A percentile compares a stretch with the other conserved stretches of the same genome.
These are phyloP conservation scores for Tetrahymena elliotti DNA, from an alignment of 73 alveolate species.

Conservation along the genomic window DNA sequence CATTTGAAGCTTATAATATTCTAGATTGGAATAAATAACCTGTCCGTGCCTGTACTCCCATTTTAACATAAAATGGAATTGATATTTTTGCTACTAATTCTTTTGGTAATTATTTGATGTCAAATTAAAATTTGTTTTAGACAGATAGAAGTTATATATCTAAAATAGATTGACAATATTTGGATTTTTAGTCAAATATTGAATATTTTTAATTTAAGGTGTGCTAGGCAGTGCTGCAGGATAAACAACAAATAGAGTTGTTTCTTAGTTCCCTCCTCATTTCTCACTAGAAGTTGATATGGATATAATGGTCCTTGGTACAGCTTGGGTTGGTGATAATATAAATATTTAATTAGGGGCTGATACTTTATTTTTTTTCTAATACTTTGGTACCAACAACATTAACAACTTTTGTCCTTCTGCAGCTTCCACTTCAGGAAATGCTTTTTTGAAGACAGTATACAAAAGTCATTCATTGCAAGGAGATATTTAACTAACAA, in stretches of 20 bases:
- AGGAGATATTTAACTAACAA: not conserved
- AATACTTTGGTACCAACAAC: not conserved
- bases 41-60: not conserved
- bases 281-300: not conserved
- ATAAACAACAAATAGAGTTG: not conserved
- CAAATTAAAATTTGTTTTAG: not conserved
- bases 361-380: not conserved
- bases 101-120: not conserved
- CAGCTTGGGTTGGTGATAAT: not conserved
- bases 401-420: not conserved
- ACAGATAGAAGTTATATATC: not conserved
- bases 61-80: not conserved
- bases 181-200: not conserved
- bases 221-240: not conserved
- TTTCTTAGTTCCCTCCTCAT: not conserved
- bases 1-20: not conserved
- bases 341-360: not conserved
- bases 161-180: too few species aligned
- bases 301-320: not conserved
- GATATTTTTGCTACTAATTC: not conserved
- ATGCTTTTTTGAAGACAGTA: not conserved
- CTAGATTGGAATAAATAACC: not conserved
- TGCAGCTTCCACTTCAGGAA: not conserved
- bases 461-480: not conserved
- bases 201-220: not conserved